phyloP scores from a whole-genome alignment of 108 stramenopile genomes.

The Epithemia pelagica region DNA sequence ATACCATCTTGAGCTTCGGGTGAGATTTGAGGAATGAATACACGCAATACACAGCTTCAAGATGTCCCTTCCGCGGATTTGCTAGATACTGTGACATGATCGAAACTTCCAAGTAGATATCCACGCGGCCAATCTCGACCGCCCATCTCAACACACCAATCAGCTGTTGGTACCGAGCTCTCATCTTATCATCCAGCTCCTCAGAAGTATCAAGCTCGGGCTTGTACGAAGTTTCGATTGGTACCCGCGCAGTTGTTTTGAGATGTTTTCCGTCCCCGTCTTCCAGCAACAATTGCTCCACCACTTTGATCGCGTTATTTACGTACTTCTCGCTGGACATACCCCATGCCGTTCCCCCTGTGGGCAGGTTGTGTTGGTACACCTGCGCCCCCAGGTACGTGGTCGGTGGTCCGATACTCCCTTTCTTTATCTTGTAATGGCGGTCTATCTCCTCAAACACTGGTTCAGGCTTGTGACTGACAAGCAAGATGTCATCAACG shows the following conservation, averaged over 20 bases:
- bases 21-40: not conserved
- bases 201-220: not conserved
- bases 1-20: not conserved
- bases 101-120: not conserved
- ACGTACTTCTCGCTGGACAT: not conserved
- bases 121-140: not conserved
- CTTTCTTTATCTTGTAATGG: slow-evolving; percentile 13
- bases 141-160: not conserved
- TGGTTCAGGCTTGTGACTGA: not conserved
- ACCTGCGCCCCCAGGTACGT: slow-evolving; percentile 30
- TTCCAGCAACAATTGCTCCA: not conserved
- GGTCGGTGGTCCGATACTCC: slow-evolving; percentile 16
- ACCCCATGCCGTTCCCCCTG: slow-evolving; percentile 4
- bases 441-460: not conserved
- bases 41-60: not conserved
- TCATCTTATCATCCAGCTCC: not conserved
- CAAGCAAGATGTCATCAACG: slow-evolving; percentile 13
- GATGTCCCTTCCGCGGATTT: not conserved
- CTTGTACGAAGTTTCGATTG: not conserved
- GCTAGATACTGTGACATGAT: not conserved
- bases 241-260: not conserved
- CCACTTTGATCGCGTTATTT: not conserved
- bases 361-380: not conserved
- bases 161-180: not conserved
- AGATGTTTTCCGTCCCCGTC: not conserved